Evolutionary conservation across 2,329 filamentous ascomycete species (phyloP).

Genomic region (Fusarium anthophilum): DNA sequence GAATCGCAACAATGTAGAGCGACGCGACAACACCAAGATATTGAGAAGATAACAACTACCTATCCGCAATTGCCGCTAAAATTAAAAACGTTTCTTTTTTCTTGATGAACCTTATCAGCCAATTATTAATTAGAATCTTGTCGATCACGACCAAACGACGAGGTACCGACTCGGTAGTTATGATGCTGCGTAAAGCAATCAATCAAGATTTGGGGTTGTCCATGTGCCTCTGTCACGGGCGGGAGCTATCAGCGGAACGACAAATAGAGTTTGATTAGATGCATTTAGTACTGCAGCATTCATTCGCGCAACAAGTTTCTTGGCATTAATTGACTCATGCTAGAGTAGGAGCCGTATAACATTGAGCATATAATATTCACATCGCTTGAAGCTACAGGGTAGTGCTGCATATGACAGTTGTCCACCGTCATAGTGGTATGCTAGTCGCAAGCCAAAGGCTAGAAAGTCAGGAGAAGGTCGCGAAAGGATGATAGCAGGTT

Average conservation of each 20-base stretch:
- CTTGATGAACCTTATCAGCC: neutral
- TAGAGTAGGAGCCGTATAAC: neutral
- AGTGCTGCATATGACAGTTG: neutral
- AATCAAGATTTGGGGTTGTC: neutral
- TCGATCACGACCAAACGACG: neutral
- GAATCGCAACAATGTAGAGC: neutral
- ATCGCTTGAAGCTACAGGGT: neutral
- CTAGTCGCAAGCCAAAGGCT: neutral
- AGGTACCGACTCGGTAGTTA: neutral
- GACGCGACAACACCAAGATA: too few species aligned
- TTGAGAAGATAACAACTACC: too few species aligned
- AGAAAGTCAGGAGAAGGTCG: neutral
- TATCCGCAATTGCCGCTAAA: neutral
- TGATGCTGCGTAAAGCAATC: neutral
- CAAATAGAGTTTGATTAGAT: neutral
- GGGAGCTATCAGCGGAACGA: neutral
- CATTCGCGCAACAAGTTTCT: neutral
- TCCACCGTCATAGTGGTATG: neutral
- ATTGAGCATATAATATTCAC: neutral
- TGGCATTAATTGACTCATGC: neutral
- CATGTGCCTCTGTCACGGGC: neutral
- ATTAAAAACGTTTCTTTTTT: neutral
- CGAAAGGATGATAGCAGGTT: neutral
- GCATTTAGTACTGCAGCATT: neutral
- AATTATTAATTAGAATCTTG: too few species aligned